These are phyloP conservation scores for Silene noctiflora DNA, from an alignment of 179 eudicot species.

Conservation along the genomic window DNA sequence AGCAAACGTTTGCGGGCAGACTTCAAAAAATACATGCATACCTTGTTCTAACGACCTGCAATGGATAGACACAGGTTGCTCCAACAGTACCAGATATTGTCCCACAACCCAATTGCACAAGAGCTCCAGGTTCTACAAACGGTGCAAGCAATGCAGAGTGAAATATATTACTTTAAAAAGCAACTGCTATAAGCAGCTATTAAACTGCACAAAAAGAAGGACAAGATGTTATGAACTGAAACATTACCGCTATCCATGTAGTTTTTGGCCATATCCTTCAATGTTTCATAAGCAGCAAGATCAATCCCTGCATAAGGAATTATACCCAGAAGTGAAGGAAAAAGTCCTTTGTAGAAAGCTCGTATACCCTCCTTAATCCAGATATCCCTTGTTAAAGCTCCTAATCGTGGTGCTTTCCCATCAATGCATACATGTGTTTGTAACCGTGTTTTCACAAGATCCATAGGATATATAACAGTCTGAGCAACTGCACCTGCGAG, in stretches of 20 bases:
- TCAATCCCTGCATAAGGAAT: constrained; percentile 95
- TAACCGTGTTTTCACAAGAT: constrained; percentile 86
- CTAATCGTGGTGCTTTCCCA: constrained; percentile 60
- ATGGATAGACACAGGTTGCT: constrained; percentile 89
- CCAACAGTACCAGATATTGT: constrained; percentile 86
- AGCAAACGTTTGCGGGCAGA: background rate
- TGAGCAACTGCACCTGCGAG: constrained; percentile 94
- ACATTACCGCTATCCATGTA: constrained; percentile 62
- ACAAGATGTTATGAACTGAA: background rate
- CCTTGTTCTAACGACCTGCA: constrained; percentile 95
- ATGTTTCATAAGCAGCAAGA: constrained; percentile 77
- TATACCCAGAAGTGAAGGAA: constrained; percentile 88
- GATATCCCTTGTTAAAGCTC: constrained; percentile 60
- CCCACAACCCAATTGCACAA: constrained; percentile 92
- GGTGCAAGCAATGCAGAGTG: constrained; percentile 9
- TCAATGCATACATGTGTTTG: constrained; percentile 58
- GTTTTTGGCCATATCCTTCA: constrained; percentile 73
- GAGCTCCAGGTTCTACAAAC: constrained; percentile 77
- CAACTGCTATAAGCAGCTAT: background rate
- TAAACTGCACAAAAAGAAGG: background rate
- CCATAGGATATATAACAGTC: constrained; percentile 87
- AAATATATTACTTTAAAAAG: background rate
- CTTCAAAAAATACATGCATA: constrained; percentile 21
- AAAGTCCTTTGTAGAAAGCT: constrained; percentile 78
- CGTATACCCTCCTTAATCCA: constrained; percentile 80